phyloP scores from a whole-genome alignment of 163 green algal genomes.

The Coccomyxa subellipsoidea region DNA sequence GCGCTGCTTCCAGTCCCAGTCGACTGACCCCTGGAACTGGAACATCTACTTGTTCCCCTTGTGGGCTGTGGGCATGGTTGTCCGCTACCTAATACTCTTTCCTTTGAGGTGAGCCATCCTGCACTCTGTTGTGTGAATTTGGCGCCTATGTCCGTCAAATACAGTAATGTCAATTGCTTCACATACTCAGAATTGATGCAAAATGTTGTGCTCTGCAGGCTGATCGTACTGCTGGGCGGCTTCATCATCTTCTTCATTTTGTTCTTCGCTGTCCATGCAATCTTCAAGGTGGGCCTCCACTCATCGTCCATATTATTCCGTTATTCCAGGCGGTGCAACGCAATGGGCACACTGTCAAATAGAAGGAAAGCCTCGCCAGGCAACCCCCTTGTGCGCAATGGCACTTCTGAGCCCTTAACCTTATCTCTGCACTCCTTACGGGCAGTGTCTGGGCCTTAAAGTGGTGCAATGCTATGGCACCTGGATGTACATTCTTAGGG shows the following conservation, averaged over 20 bases:
- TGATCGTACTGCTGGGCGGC: conserved; percentile 66
- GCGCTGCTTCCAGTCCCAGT: conserved; percentile 80
- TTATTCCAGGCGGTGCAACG: too few species aligned
- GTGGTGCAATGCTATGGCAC: too few species aligned
- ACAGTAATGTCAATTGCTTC: too few species aligned
- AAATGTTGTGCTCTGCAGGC: conserved; percentile 38
- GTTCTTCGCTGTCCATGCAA: conserved; percentile 69
- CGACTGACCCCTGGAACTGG: conserved; percentile 92
- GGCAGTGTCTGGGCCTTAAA: too few species aligned
- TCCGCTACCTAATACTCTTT: conserved; percentile 89
- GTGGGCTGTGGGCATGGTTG: conserved; percentile 74
- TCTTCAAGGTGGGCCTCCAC: conserved; percentile 40
- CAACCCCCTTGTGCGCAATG: too few species aligned
- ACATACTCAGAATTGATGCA: too few species aligned
- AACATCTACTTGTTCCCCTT: conserved; percentile 96
- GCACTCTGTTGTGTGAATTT: background rate
- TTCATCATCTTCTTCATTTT: conserved; percentile 76
- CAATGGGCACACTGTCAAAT: too few species aligned
- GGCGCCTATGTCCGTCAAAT: background rate
- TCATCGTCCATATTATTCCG: background rate
- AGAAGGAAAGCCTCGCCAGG: too few species aligned
- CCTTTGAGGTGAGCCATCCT: conserved; percentile 59
- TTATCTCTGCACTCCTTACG: too few species aligned
- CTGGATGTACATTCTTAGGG: too few species aligned
- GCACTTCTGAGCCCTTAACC: too few species aligned